Base-by-base conservation (phyloP, 2,329 filamentous ascomycete genomes). In the Botrytis galanthina region DNA sequence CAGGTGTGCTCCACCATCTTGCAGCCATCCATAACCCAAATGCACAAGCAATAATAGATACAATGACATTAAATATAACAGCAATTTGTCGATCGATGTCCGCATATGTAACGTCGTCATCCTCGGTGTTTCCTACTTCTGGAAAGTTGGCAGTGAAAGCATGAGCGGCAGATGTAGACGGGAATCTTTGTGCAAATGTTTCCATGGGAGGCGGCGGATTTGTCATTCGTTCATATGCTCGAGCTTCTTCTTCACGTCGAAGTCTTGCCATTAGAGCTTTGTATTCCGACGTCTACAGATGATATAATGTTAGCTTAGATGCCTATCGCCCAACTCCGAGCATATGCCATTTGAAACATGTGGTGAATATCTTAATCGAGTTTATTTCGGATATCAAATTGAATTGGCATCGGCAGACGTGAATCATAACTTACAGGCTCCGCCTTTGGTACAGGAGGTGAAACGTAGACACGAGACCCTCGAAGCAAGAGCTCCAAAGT, bases 261-360 rank as follows among this genome's bases (percentile, higher is more conserved):
- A 99, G 89, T 26, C 91, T 90, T 37, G 90, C 90, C 94, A 98
- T 98, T 1, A 97, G 86, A 10, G 91, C 92, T 81, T 93, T 93
- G 84, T 95, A 98, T 83, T 97, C 92, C 12, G 90, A 85, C 1
- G 91, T 92, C 90, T 97, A 44, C 74, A 16, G 72, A 35, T 16
- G 16, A 12, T 51, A 48, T 29, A 20, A 48, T 61, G 37, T 76
- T 75, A 76, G 74, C 71, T 51, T 64, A 51, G 22, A 59, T 51
- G 6, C 16, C n/a, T 18, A 59, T 51, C 35, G 39, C 35, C 7
- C 37, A 44, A 37, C 35, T 26, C 14, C n/a, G 14, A 35, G 8
- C n/a, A 29, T 44, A 8, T 35, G 39, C 7, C 10, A 37, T 44
- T 46, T 44, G 29, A 18, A n/a, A 20, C 9, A n/a, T 60, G 26